phyloP scores from a whole-genome alignment of 2,329 filamentous ascomycete species.

The Parascedosporium putredinis region DNA sequence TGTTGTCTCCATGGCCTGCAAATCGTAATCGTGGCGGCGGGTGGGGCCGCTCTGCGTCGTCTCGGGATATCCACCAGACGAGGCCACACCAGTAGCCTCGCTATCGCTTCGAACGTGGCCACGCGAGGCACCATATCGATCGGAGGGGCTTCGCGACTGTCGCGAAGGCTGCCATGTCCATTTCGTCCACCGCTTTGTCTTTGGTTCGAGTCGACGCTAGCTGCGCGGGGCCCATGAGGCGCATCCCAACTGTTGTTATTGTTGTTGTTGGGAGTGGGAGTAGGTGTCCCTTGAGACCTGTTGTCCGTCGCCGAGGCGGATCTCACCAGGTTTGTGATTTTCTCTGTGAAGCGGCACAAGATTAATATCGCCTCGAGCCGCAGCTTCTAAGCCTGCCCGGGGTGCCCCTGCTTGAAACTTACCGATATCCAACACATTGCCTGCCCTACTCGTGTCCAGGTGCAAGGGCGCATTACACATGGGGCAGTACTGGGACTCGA shows the following conservation, averaged over 20 bases:
- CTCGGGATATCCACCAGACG: slow-evolving; percentile 71
- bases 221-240: not conserved
- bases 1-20: slow-evolving; percentile 89
- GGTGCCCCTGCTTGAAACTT: no score
- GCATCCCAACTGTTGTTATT: slow-evolving; percentile 9
- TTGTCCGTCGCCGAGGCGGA: slow-evolving; percentile 62
- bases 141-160: slow-evolving; percentile 38
- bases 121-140: slow-evolving; percentile 33
- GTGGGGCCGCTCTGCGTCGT: slow-evolving; percentile 58
- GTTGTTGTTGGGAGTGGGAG: slow-evolving; percentile 41
- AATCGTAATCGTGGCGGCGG: slow-evolving; percentile 84
- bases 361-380: no score
- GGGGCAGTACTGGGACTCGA: slow-evolving; percentile 88
- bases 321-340: slow-evolving; percentile 86
- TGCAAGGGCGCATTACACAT: slow-evolving; percentile 86
- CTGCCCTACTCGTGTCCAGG: slow-evolving; percentile 83
- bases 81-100: slow-evolving; percentile 60
- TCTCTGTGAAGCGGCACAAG: no score
- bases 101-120: slow-evolving; percentile 70
- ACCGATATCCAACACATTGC: slow-evolving; percentile 90
- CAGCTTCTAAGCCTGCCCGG: no score
- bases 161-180: slow-evolving; percentile 25
- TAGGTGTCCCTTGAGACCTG: slow-evolving; percentile 39
- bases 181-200: slow-evolving; percentile 3
- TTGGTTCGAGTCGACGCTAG: slow-evolving; percentile 1